phyloP scores from a whole-genome alignment of 1,284 basidiomycete genomes.

The Anthracocystis setariae region DNA sequence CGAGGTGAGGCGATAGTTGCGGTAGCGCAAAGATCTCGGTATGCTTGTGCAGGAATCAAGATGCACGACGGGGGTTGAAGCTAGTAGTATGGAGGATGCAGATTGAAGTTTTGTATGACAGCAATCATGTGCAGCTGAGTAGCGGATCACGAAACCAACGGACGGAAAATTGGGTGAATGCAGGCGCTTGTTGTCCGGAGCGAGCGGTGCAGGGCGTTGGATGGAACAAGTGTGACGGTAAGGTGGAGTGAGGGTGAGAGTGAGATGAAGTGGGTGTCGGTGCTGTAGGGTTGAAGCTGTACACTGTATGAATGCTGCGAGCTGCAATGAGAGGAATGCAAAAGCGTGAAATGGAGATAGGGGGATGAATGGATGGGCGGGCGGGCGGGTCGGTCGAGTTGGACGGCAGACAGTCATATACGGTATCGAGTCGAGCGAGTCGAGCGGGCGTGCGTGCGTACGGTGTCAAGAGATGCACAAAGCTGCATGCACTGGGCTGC shows the following conservation, averaged over 20 bases:
- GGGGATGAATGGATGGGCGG: conserved; percentile 1
- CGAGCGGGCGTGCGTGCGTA: no score
- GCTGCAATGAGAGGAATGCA: conserved; percentile 23
- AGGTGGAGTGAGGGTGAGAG: neutral
- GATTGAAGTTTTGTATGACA: neutral
- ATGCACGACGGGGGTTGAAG: conserved; percentile 3
- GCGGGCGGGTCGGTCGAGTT: no score
- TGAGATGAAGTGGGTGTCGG: conserved; percentile 8
- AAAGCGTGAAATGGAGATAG: conserved; percentile 4
- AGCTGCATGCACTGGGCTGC: neutral
- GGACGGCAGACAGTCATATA: no score
- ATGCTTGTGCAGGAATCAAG: conserved; percentile 1
- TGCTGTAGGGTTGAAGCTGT: no score
- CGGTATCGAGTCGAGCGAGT: neutral
- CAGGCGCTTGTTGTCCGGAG: neutral
- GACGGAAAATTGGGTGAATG: neutral
- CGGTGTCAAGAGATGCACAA: neutral
- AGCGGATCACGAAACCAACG: neutral
- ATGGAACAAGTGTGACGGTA: neutral
- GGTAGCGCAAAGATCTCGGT: neutral
- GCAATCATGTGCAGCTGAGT: neutral
- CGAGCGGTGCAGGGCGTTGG: no score
- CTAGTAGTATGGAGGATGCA: neutral
- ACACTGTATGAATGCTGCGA: conserved; percentile 15
- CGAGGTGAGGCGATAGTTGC: conserved; percentile 15